phyloP scores from a whole-genome alignment of 257 asterid genomes.

The Solanum ahanhuiri region DNA sequence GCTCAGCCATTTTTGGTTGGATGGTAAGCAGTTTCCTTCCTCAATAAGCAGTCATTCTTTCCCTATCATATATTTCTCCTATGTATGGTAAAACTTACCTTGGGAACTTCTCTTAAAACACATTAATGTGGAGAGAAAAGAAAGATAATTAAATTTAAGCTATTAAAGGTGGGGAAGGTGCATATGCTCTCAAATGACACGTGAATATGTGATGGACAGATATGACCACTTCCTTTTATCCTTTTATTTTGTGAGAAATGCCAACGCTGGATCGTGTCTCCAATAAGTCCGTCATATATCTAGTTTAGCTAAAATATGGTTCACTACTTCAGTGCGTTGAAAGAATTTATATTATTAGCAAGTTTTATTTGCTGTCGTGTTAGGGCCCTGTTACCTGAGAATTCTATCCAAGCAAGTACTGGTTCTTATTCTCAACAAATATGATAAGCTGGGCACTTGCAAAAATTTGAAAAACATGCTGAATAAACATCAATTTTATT shows the following conservation, averaged over 20 bases:
- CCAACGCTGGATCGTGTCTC: neutral
- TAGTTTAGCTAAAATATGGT: neutral
- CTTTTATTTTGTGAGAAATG: neutral
- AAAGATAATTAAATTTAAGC: neutral
- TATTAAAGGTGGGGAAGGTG: neutral
- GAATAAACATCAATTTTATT: neutral
- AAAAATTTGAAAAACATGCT: neutral
- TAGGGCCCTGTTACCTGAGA: neutral
- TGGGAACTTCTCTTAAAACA: neutral
- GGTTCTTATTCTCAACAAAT: neutral
- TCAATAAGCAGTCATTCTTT: neutral
- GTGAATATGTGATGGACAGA: neutral
- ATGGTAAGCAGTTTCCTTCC: slow-evolving; percentile 28
- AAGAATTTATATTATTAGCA: neutral
- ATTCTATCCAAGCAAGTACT: neutral
- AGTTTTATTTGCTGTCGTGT: neutral
- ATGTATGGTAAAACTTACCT: neutral
- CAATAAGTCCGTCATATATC: neutral
- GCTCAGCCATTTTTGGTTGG: slow-evolving; percentile 55
- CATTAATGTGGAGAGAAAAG: neutral
- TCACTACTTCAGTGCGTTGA: neutral
- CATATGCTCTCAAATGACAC: neutral
- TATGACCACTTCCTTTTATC: neutral
- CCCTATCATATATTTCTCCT: neutral
- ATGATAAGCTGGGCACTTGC: neutral